Conservation (phyloP, 305 asterid genomes). For the Lippia alba region DNA sequence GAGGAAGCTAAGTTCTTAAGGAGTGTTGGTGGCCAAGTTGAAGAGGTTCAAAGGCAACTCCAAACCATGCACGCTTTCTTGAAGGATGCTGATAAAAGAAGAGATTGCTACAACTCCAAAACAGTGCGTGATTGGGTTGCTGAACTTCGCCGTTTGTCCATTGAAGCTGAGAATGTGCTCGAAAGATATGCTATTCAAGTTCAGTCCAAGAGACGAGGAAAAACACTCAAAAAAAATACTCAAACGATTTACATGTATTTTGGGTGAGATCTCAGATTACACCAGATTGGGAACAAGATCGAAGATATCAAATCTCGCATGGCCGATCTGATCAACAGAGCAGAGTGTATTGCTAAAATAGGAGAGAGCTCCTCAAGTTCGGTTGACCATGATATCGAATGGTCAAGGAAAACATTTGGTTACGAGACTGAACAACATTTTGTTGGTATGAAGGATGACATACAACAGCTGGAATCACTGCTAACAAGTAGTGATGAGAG, state of each 20-base stretch:
- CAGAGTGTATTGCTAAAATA: neutral
- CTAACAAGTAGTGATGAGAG: neutral
- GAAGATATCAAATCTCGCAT: slow-evolving; percentile 1
- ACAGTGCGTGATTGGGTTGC: neutral
- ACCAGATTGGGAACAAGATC: slow-evolving; percentile 18
- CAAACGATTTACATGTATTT: slow-evolving; percentile 8
- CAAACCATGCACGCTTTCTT: slow-evolving; percentile 15
- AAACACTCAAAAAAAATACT: neutral
- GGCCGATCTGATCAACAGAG: neutral
- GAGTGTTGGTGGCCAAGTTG: neutral
- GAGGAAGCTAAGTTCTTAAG: slow-evolving; percentile 22
- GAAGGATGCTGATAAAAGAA: slow-evolving; percentile 16
- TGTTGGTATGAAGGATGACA: slow-evolving; percentile 38
- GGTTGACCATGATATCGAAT: neutral
- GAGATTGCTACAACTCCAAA: neutral
- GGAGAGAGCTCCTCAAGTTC: slow-evolving; percentile 16
- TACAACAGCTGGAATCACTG: neutral
- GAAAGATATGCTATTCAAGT: neutral
- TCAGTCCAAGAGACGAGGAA: neutral
- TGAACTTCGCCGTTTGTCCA: slow-evolving; percentile 1
- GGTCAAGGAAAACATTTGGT: slow-evolving; percentile 32
- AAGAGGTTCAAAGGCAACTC: slow-evolving; percentile 8
- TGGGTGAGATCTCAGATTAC: slow-evolving; percentile 8
- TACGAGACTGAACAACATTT: slow-evolving; percentile 31
- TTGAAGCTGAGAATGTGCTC: neutral